Conservation (phyloP, 768 basidiomycete genomes). For the Pleurotus sapidus region DNA sequence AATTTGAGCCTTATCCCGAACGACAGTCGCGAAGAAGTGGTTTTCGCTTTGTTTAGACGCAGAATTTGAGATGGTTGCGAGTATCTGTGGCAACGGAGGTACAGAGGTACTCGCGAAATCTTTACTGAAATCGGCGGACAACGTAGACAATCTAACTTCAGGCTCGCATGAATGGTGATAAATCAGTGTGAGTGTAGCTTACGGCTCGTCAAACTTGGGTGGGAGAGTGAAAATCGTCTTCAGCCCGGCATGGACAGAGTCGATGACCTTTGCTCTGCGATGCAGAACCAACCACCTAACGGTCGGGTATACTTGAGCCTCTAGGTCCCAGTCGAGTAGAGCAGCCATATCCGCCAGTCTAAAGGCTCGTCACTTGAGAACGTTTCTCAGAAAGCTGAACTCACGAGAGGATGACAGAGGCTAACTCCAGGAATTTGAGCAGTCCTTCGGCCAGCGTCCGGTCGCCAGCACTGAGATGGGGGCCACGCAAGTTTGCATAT, state of each 20-base stretch:
- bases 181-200: conserved; percentile 25
- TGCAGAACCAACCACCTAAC: conserved; percentile 92
- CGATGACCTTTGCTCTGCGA: conserved; percentile 85
- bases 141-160: conserved; percentile 41
- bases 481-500: conserved; percentile 55
- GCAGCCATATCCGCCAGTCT: conserved; percentile 80
- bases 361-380: conserved; percentile 4
- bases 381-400: conserved; percentile 22
- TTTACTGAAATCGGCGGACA: conserved; percentile 58
- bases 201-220: conserved; percentile 59
- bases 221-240: conserved; percentile 83
- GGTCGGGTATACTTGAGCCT: conserved; percentile 82
- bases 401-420: conserved; percentile 74
- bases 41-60: conserved; percentile 60
- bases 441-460: conserved; percentile 66
- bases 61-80: conserved; percentile 72
- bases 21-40: conserved; percentile 81
- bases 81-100: conserved; percentile 69
- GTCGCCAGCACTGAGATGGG: conserved; percentile 63
- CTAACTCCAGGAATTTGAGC: conserved; percentile 71
- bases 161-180: conserved; percentile 7
- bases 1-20: conserved; percentile 63
- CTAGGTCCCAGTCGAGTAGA: conserved; percentile 79
- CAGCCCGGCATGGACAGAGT: conserved; percentile 74
- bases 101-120: conserved; percentile 59